Percentiles rank a stretch among this genome's conserved stretches.
Conservation (phyloP, 371 early-diverging fungal genomes). For the Mortierella sp. region DNA sequence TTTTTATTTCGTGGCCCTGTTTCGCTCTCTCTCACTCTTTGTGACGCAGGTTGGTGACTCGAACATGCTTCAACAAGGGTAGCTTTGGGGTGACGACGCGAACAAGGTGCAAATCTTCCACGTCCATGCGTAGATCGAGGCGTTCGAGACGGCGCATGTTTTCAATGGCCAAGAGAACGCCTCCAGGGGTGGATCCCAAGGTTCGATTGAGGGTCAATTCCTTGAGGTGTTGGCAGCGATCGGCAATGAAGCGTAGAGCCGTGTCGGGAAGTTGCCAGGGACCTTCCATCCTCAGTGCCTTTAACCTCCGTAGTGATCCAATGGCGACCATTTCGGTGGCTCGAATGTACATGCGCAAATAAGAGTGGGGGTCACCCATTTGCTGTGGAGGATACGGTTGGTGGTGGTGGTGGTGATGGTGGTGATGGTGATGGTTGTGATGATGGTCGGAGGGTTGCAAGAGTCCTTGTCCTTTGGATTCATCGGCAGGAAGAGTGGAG, state of each 20-base stretch:
- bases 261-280: slow-evolving; percentile 30
- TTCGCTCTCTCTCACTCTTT: too few species aligned
- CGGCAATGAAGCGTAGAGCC: slow-evolving; percentile 27
- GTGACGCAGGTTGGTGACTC: slow-evolving; percentile 15
- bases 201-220: slow-evolving; percentile 26
- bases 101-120: slow-evolving; percentile 36
- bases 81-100: slow-evolving; percentile 19
- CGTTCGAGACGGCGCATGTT: slow-evolving; percentile 24
- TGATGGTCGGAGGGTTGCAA: background rate
- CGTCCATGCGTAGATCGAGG: slow-evolving; percentile 19
- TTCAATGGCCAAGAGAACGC: slow-evolving; percentile 41
- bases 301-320: slow-evolving; percentile 11
- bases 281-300: slow-evolving; percentile 16
- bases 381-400: background rate
- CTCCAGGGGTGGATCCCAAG: slow-evolving; percentile 31
- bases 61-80: slow-evolving; percentile 3
- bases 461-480: background rate
- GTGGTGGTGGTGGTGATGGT: slow-evolving; percentile 5
- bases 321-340: slow-evolving; percentile 27
- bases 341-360: slow-evolving; percentile 17
- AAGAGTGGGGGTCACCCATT: slow-evolving; percentile 17
- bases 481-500: slow-evolving; percentile 1
- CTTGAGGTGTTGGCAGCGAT: slow-evolving; percentile 19
- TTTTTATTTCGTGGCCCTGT: slow-evolving; percentile 1
- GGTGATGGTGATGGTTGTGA: background rate